Conservation (phyloP, 208 protist species). For the Phytomonas sp. region DNA sequence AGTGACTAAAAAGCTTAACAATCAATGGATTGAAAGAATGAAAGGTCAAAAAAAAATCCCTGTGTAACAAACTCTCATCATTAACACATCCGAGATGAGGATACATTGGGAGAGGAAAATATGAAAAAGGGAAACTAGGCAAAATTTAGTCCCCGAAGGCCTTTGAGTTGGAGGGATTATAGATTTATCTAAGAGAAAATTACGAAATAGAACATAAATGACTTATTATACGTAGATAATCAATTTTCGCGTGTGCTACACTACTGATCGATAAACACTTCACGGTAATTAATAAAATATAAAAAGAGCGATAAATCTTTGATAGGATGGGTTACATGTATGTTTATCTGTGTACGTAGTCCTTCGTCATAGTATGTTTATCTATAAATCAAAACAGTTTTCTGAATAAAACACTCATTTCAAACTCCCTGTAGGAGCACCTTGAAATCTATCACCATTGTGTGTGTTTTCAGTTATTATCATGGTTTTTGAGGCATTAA, state of each 20-base stretch:
- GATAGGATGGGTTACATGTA: not conserved
- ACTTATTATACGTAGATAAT: not conserved
- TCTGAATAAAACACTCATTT: not conserved
- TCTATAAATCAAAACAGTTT: not conserved
- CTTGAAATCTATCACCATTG: not conserved
- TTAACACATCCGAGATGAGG: not conserved
- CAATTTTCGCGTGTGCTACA: not conserved
- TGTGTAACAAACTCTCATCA: not conserved
- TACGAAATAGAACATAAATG: not conserved
- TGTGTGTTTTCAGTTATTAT: not conserved
- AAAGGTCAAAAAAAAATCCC: not conserved
- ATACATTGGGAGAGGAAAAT: not conserved
- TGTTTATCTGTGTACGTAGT: not conserved
- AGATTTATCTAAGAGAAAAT: not conserved
- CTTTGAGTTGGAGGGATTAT: not conserved
- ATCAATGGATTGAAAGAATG: constrained; percentile 5
- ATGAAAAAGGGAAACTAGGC: not conserved
- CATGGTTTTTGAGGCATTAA: not conserved
- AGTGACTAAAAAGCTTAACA: constrained; percentile 9
- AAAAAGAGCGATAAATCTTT: not conserved
- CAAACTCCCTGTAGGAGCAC: not conserved
- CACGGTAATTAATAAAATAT: not conserved
- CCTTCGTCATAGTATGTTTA: not conserved
- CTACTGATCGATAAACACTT: not conserved
- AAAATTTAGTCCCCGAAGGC: not conserved